These are phyloP conservation scores for Chlorella sp. DNA, from an alignment of 139 green algal species.

Conservation along the genomic window DNA sequence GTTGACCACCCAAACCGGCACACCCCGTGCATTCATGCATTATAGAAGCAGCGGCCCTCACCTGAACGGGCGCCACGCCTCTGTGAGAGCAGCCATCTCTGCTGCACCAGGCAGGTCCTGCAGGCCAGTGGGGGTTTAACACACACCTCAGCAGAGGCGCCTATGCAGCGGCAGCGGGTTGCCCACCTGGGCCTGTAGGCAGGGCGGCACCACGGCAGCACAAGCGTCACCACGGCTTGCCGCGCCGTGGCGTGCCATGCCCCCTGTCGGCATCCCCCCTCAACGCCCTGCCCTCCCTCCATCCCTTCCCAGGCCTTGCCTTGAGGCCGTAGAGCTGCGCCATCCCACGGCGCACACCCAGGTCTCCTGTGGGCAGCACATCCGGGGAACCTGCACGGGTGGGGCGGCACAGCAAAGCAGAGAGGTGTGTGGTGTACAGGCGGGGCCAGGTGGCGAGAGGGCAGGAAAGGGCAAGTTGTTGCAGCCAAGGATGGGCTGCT, in stretches of 20 bases:
- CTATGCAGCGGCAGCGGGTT: neutral
- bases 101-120: constrained; percentile 42
- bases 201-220: neutral
- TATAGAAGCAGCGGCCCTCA: no score
- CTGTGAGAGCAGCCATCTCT: constrained; percentile 57
- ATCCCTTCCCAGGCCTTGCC: neutral
- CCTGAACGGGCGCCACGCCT: constrained; percentile 61
- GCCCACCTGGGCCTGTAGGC: neutral
- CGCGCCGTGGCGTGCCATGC: no score
- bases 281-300: constrained; percentile 11
- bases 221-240: neutral
- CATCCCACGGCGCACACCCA: constrained; percentile 67
- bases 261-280: no score
- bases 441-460: no score
- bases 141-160: neutral
- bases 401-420: neutral
- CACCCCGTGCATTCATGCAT: no score
- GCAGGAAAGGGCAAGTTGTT: no score
- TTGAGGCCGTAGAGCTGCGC: constrained; percentile 47
- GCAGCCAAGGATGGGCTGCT: no score
- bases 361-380: constrained; percentile 67
- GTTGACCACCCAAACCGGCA: neutral
- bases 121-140: neutral
- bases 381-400: constrained; percentile 46
- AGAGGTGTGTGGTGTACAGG: no score